Conservation (phyloP, 2,329 filamentous ascomycete genomes). For the Tothia fuscella region DNA sequence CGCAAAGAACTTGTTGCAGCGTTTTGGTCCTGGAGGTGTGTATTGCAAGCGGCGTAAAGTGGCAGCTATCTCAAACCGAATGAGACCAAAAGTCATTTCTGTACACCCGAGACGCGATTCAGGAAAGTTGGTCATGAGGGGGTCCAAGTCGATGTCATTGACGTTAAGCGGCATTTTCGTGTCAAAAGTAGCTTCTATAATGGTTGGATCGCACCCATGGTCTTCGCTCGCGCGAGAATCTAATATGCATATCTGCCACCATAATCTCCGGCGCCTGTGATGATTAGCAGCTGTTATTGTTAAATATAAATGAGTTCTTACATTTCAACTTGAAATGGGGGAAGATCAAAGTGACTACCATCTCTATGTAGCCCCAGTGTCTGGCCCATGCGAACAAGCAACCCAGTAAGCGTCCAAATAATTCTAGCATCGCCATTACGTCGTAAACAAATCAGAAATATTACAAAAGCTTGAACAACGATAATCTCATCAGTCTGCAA, state of each 20-base stretch:
- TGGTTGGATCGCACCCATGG: slow-evolving; percentile 50
- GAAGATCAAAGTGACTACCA: slow-evolving; percentile 40
- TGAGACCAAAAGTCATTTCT: slow-evolving; percentile 44
- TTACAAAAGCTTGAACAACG: slow-evolving; percentile 49
- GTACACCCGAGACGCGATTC: slow-evolving; percentile 41
- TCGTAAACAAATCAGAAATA: slow-evolving; percentile 48
- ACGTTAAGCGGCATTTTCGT: slow-evolving; percentile 44
- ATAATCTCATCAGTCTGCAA: slow-evolving; percentile 50
- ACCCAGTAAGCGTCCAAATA: slow-evolving; percentile 47
- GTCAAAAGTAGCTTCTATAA: slow-evolving; percentile 47
- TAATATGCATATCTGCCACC: slow-evolving; percentile 48
- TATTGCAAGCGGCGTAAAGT: slow-evolving; percentile 35
- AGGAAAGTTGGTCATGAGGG: slow-evolving; percentile 37
- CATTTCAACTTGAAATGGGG: slow-evolving; percentile 50
- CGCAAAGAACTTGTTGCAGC: slow-evolving; percentile 31
- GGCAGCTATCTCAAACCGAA: slow-evolving; percentile 40
- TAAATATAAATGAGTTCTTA: neutral
- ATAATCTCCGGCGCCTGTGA: slow-evolving; percentile 38
- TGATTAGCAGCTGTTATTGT: neutral
- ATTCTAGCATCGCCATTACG: slow-evolving; percentile 38
- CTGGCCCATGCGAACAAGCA: slow-evolving; percentile 47
- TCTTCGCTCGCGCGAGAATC: slow-evolving; percentile 51
- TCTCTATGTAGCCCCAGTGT: slow-evolving; percentile 50
- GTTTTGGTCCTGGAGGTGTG: slow-evolving; percentile 29
- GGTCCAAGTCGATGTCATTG: slow-evolving; percentile 41